Evolutionary conservation across 257 asterid genomes (phyloP), one percentile per base, ranked within the genome.

Genomic region (Solanum ossicruentum): DNA sequence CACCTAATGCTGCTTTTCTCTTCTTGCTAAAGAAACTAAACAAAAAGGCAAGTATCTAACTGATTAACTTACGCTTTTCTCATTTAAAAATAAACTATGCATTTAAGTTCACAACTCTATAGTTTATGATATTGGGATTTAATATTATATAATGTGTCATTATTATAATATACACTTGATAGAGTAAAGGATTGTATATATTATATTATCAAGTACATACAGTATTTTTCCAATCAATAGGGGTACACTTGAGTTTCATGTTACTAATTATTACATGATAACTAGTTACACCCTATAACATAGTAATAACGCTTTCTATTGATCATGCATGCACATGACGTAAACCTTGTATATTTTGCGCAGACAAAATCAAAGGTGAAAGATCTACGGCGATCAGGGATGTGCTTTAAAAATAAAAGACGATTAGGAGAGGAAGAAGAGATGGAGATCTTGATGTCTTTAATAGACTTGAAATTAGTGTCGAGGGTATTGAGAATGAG

Each of bases 401-500:
- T 81, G 6, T 93, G 97, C 89, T 26, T 90, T 88, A 85, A 94
- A 54, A 92, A 23, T 51, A 75, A 85, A 81, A 88, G 93, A 86
- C 92, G 84, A 85, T 20, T 93, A 82, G 88, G 18, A 23, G 85
- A 60, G 15, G 95, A 88, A 18, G 94, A 91, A 41, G 98, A 92
- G 81, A 71, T 92, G 88, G 96, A 93, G 86, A 90, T 94, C 5
- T 36, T 91, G 87, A 91, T 94, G 96, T 97, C 97, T 0, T 70
- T 84, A 65, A 90, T 91, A 66, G 99, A 96, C 91, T 90, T 96
- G 0, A 96, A 94, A 88, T 89, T 96, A 82, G 99, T 92, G 12
- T 92, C 98, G 0, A 92, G 99, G 66, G 98, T 96, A 49, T 80
- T 96, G 89, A 92, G 99, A 73, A 94, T 96, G 98, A 86, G 82